phyloP scores from a whole-genome alignment of 495 filamentous ascomycete genomes.

The Usnea hakonensis region DNA sequence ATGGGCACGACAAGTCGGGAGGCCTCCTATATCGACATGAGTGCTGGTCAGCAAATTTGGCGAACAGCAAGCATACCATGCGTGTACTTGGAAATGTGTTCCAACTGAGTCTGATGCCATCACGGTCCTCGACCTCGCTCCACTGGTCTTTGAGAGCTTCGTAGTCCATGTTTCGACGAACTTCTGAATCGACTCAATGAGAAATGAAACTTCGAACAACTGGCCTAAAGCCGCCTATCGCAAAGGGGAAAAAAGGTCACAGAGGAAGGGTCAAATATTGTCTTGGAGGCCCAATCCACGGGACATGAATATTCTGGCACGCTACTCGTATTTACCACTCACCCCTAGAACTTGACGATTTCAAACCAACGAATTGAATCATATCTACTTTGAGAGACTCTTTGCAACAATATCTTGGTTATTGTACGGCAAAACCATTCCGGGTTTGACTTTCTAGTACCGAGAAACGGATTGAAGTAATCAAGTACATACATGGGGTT shows the following conservation, averaged over 20 bases:
- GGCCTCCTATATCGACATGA: slow-evolving; percentile 62
- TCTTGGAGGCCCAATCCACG: too few species aligned
- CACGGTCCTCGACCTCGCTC: slow-evolving; percentile 92
- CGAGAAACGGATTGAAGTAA: too few species aligned
- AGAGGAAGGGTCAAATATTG: too few species aligned
- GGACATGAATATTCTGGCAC: too few species aligned
- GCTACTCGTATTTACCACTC: too few species aligned
- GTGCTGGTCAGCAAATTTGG: slow-evolving; percentile 10
- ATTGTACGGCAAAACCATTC: too few species aligned
- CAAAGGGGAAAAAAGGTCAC: neutral
- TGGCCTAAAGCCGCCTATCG: neutral
- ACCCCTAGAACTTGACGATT: too few species aligned
- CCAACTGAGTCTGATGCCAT: slow-evolving; percentile 97
- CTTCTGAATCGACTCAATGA: neutral
- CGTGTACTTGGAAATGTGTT: slow-evolving; percentile 98
- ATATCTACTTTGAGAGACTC: too few species aligned
- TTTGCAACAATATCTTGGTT: too few species aligned
- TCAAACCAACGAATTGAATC: too few species aligned
- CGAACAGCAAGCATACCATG: slow-evolving; percentile 55
- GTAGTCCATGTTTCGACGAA: slow-evolving; percentile 54
- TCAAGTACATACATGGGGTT: too few species aligned
- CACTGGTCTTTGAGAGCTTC: slow-evolving; percentile 90
- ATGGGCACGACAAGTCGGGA: slow-evolving; percentile 95
- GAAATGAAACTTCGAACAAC: neutral
- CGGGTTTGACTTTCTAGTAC: too few species aligned